Base-by-base conservation (phyloP, 805 yeast species). In the Starmerella apis region DNA sequence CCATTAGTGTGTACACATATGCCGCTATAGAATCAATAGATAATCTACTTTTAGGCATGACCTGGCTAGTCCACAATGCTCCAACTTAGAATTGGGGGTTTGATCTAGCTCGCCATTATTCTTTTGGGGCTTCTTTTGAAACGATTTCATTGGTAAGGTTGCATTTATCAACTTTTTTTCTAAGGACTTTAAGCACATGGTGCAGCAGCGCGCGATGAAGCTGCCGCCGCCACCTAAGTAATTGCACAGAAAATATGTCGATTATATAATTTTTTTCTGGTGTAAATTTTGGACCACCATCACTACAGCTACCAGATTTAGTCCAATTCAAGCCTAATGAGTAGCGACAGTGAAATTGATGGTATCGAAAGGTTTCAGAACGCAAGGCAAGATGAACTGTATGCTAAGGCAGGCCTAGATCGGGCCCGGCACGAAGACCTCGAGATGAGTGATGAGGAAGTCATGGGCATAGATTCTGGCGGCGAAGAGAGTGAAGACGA, bases 391-490 rank as follows among this genome's bases (percentile, higher is more conserved):
- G 27, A 30, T 3, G 42, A 39, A 3, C 54, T 60, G 2, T 36
- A 46, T 8, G 32, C 23, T 35, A 56, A 52, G 23, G 59, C 63
- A 3, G 58, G 60, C 6, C 43, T 57, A 4, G 45, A 20, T 22
- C 30, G 25, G 3, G 30, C n/a, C 14, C 45, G 43, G 3, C 46
- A 47, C 7, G 60, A 60, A 10, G 68, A 64, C 14, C 44, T 46
- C 27, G 71, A 68, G 14, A 68, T 70, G 25, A 72, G 75, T 18
- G 83, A 81, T 47, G 81, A 77, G 54, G 86, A 78, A 53, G 81
- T 78, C 57, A 65, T 73, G 42, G 69, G 67, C 18, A 58, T 68
- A 16, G 68, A 24, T 10, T 39, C 47, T 16, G 49, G 23, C 23
- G 3, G n/a, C 24, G 32, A 24, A 19, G 39, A 65, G 19, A 67